Percentiles rank a stretch among this genome's conserved stretches.
These are phyloP conservation scores for Penicillium capsulatum DNA, from an alignment of 2,329 filamentous ascomycete species.

Conservation along the genomic window DNA sequence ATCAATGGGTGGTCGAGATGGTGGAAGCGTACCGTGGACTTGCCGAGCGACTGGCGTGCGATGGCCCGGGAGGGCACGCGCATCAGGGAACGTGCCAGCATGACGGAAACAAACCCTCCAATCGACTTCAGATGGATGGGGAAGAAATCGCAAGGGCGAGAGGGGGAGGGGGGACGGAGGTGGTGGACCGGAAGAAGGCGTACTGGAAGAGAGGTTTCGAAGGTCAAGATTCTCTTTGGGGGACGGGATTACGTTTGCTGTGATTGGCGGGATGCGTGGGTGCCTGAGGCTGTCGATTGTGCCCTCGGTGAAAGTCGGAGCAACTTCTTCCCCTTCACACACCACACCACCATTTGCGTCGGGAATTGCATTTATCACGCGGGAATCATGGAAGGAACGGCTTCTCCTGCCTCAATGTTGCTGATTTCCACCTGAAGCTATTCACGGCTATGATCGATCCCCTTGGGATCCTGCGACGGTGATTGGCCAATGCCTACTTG, in stretches of 20 bases:
- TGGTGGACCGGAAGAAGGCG: conserved; percentile 31
- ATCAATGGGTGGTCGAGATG: conserved; percentile 34
- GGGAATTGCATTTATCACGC: too few relatives aligned
- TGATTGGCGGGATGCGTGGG: conserved; percentile 31
- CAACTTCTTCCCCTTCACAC: too few relatives aligned
- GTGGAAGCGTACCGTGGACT: conserved; percentile 66
- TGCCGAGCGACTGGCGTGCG: conserved; percentile 67
- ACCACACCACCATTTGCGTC: too few relatives aligned
- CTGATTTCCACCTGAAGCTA: too few relatives aligned
- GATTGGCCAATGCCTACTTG: too few relatives aligned
- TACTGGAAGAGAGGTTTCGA: conserved; percentile 26
- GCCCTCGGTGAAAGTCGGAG: conserved; percentile 37
- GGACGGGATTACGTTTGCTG: conserved; percentile 33
- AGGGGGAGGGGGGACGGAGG: conserved; percentile 26
- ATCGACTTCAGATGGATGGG: conserved; percentile 25
- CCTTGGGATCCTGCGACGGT: too few relatives aligned
- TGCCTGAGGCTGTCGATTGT: conserved; percentile 15
- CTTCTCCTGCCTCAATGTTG: too few relatives aligned
- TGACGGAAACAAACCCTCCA: conserved; percentile 49
- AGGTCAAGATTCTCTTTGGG: conserved; percentile 37
- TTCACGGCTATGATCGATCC: too few relatives aligned
- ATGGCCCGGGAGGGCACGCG: conserved; percentile 81
- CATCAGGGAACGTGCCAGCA: conserved; percentile 91
- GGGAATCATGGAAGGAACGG: too few relatives aligned
- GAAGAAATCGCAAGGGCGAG: conserved; percentile 30